Percentiles rank a stretch among this genome's conserved stretches.
Conservation (phyloP, 768 basidiomycete genomes). For the Tephrocybe sp. region DNA sequence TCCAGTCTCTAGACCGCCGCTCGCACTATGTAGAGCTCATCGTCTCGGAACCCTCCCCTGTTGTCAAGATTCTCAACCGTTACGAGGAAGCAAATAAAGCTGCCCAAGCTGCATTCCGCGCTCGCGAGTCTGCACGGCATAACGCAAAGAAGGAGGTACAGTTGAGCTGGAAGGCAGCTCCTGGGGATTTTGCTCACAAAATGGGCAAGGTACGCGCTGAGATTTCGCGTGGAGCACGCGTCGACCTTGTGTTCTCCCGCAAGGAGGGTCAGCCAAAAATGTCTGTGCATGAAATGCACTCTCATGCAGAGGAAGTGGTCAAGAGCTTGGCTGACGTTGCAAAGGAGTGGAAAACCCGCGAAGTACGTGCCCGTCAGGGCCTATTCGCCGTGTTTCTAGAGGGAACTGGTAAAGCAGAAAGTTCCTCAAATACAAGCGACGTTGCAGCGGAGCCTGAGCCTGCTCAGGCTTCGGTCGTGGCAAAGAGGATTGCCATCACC, state of each 20-base stretch:
- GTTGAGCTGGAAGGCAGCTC: constrained; percentile 64
- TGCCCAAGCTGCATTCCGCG: constrained; percentile 35
- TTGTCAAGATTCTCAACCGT: constrained; percentile 60
- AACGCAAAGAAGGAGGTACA: constrained; percentile 64
- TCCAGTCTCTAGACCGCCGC: constrained; percentile 42
- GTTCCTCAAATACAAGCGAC: too few species aligned
- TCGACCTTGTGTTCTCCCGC: constrained; percentile 54
- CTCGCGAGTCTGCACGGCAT: constrained; percentile 30
- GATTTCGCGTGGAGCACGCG: constrained; percentile 57
- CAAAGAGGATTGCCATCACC: too few species aligned
- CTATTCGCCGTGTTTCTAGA: too few species aligned
- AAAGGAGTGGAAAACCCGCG: constrained; percentile 51
- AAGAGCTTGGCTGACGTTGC: constrained; percentile 45
- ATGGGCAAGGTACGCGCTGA: constrained; percentile 56
- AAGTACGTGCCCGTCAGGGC: constrained; percentile 13
- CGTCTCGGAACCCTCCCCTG: constrained; percentile 42
- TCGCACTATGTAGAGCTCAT: constrained; percentile 58
- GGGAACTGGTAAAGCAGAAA: too few species aligned
- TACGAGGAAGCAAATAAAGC: constrained; percentile 39
- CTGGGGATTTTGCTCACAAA: constrained; percentile 66
- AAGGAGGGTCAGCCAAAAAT: constrained; percentile 47
- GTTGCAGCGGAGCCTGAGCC: too few species aligned
- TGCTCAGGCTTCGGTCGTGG: too few species aligned
- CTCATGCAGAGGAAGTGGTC: constrained; percentile 43
- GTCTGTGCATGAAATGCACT: constrained; percentile 36